Base-by-base conservation (phyloP, 2,329 filamentous ascomycete species). In the Sporothrix globosa region DNA sequence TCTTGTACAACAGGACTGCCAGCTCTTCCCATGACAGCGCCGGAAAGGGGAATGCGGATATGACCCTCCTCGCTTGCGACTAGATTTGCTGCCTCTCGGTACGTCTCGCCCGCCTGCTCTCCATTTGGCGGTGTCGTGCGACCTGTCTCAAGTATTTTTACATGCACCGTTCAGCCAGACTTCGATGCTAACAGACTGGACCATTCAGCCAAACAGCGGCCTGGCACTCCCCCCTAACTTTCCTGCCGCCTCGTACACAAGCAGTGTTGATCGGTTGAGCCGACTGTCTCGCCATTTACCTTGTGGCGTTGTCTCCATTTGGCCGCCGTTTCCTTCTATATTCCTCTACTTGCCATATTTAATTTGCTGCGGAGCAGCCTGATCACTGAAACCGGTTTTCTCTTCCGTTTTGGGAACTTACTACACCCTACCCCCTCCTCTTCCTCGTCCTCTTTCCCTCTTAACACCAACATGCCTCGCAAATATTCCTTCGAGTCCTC, bases 401-500 rank as follows among this genome's bases (percentile, higher is more conserved):
- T 53, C 56, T 53, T 68, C 65, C 69, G 68, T 21, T 63, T 56
- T 53, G 27, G 50, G n/a, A 58, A 30, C 39, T 34, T 6, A 11
- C 54, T 30, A 58, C 48, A 53, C 58, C 48, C 48, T 34, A 13
- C 30, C 39, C 48, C 39, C 17, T 66, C n/a, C 39, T 48, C 39
- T 46, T 27, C 48, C 52, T 52, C n/a, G 48, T n/a, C 34, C 41
- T 52, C n/a, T 44, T 41, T 30, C 67, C 67, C 17, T 30, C 39
- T 58, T 14, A 41, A 60, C 52, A 21, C 9, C 34, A 50, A 34
- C 70, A 75, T 76, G 74, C 63, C 71, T 58, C 73, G 73, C 70
- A 70, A 69, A 58, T 75, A 76, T 71, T 68, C 72, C 13, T 70
- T 73, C 61, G 74, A 76, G 53, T 73, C 69, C 50, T 72, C 70